Percentiles rank a stretch among this genome's conserved stretches.
phyloP scores from a whole-genome alignment of 495 filamentous ascomycete species.

The Talaromyces thailandensis region DNA sequence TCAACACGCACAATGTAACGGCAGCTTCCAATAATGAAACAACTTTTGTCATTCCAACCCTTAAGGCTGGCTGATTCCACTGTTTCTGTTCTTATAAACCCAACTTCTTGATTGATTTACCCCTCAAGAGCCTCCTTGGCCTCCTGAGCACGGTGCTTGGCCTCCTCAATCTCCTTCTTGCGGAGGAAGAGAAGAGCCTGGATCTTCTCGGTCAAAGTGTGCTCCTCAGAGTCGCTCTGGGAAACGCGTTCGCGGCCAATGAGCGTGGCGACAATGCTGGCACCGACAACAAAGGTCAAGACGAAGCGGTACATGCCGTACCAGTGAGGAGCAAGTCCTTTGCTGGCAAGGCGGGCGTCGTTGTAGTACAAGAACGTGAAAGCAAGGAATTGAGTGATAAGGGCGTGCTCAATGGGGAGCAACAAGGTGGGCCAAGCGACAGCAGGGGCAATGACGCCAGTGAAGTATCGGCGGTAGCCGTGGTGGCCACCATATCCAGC shows the following conservation, averaged over 20 bases:
- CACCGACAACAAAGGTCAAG: constrained; percentile 86
- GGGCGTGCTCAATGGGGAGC: constrained; percentile 76
- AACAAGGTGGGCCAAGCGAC: constrained; percentile 91
- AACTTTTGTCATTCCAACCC: not conserved
- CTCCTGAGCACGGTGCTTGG: constrained; percentile 34
- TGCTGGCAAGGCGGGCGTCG: constrained; percentile 63
- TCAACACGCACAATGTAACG: not conserved
- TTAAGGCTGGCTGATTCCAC: not conserved
- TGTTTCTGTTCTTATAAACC: not conserved
- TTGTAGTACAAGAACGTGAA: constrained; percentile 88
- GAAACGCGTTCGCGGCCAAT: constrained; percentile 81
- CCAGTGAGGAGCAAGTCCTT: constrained; percentile 85
- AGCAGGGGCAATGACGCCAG: constrained; percentile 74
- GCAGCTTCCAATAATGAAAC: not conserved
- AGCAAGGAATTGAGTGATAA: constrained; percentile 82
- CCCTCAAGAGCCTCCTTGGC: constrained; percentile 35
- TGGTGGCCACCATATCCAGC: constrained; percentile 64
- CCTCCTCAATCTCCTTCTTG: constrained; percentile 54
- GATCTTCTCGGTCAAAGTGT: constrained; percentile 53
- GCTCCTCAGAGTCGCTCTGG: constrained; percentile 37
- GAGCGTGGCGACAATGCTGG: constrained; percentile 75
- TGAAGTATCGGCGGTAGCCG: constrained; percentile 68
- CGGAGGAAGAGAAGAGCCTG: constrained; percentile 50
- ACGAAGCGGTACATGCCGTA: constrained; percentile 93
- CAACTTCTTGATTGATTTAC: constrained; percentile 4